A percentile compares a stretch with the other conserved stretches of the same genome.
phyloP scores from a whole-genome alignment of 176 grass and related monocot genomes.

The Cenchrus purpureus region DNA sequence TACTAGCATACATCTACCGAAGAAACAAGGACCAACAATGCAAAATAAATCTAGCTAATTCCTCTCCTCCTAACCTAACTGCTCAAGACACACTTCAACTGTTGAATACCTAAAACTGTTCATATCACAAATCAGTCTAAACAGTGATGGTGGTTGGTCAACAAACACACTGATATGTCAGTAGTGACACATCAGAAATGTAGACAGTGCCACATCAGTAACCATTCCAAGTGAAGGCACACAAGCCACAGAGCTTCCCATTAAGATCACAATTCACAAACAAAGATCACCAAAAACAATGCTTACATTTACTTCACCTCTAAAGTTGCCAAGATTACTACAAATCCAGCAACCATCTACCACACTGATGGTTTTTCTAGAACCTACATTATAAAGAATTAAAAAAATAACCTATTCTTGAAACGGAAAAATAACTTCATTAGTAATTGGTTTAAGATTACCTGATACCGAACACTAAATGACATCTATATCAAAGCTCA shows the following conservation, averaged over 20 bases:
- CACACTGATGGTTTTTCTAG: neutral
- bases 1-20: neutral
- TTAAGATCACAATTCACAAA: neutral
- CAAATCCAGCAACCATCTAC: neutral
- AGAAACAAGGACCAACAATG: neutral
- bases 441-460: neutral
- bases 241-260: too few relatives aligned
- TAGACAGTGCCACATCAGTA: neutral
- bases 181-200: neutral
- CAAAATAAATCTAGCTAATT: constrained; percentile 8
- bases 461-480: constrained; percentile 2
- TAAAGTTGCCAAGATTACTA: neutral
- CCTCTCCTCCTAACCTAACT: neutral
- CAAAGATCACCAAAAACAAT: neutral
- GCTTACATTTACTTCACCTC: neutral
- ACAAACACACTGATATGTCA: neutral
- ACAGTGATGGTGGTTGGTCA: neutral
- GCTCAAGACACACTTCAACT: neutral
- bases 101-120: neutral
- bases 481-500: neutral
- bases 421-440: neutral
- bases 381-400: neutral
- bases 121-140: neutral
- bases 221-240: neutral
- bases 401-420: neutral